Percentiles rank a stretch among this genome's conserved stretches.
These are phyloP conservation scores for Phytopythium sindhum DNA, from an alignment of 352 stramenopile genomes.

Conservation along the genomic window DNA sequence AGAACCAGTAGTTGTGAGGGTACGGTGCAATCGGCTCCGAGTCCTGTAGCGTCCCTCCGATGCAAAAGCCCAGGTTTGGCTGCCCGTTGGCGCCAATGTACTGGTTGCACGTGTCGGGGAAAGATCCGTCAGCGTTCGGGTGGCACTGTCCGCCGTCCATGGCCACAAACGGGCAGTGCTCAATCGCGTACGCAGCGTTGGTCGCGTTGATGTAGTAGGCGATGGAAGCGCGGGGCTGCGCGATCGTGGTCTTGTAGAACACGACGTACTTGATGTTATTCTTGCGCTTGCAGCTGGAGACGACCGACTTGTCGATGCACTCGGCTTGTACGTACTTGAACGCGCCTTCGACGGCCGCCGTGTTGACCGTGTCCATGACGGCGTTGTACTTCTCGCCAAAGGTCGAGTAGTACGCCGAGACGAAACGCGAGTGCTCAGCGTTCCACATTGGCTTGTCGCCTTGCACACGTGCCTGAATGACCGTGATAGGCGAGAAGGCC, in stretches of 20 bases:
- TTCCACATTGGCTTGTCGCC: conserved; percentile 25
- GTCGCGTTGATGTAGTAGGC: conserved; percentile 34
- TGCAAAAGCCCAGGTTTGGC: conserved; percentile 41
- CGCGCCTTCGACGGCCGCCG: conserved; percentile 45
- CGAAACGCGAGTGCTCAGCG: conserved; percentile 21
- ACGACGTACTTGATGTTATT: conserved; percentile 58
- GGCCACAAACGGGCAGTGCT: conserved; percentile 47
- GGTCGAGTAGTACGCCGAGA: conserved; percentile 31
- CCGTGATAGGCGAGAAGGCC: conserved; percentile 18
- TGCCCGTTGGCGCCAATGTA: conserved; percentile 44
- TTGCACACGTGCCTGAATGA: conserved; percentile 50
- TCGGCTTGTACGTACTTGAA: conserved; percentile 65
- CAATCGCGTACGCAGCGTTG: conserved; percentile 26
- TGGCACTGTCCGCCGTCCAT: conserved; percentile 66
- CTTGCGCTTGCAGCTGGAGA: conserved; percentile 44
- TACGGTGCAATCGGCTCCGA: conserved; percentile 62
- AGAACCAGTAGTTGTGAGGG: conserved; percentile 79
- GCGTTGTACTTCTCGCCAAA: conserved; percentile 42
- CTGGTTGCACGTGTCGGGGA: conserved; percentile 44
- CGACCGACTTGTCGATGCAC: conserved; percentile 43
- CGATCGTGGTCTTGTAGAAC: conserved; percentile 60
- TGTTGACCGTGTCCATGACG: conserved; percentile 51
- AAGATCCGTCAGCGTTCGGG: conserved; percentile 28
- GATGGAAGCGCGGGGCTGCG: conserved; percentile 40
- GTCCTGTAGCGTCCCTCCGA: conserved; percentile 37